Evolutionary conservation across 495 filamentous ascomycete species (phyloP).

Genomic region (Aspergillus bertholletiae): DNA sequence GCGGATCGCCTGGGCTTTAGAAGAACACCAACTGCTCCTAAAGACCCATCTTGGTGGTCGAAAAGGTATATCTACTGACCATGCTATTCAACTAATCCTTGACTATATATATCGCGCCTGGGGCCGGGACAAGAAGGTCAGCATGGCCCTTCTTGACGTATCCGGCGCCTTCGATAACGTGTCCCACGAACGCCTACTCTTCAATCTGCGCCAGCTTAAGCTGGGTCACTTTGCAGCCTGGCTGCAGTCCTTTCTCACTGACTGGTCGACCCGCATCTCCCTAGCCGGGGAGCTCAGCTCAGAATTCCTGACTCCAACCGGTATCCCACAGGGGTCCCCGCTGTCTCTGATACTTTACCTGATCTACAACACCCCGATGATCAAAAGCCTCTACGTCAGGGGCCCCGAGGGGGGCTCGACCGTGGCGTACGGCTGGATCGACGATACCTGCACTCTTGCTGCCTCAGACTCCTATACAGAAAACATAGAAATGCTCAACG

Average conservation of each 20-base stretch:
- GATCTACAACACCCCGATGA: constrained; percentile 17
- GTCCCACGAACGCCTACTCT: constrained; percentile 14
- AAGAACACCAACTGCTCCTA: constrained; percentile 20
- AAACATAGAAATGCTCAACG: constrained; percentile 3
- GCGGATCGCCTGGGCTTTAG: constrained; percentile 17
- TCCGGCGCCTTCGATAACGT: constrained; percentile 20
- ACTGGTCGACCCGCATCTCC: constrained; percentile 7
- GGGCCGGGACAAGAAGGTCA: constrained; percentile 6
- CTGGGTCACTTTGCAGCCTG: constrained; percentile 5
- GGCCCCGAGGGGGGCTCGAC: background rate
- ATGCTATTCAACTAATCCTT: constrained; percentile 19
- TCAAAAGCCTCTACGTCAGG: too few relatives aligned
- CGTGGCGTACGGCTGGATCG: constrained; percentile 11
- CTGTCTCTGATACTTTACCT: constrained; percentile 24
- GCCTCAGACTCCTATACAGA: background rate
- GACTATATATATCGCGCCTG: constrained; percentile 15
- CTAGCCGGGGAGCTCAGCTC: constrained; percentile 5
- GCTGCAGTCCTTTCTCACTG: constrained; percentile 9
- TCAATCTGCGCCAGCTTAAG: constrained; percentile 17
- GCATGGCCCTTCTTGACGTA: constrained; percentile 17
- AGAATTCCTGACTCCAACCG: background rate
- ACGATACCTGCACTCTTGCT: constrained; percentile 13
- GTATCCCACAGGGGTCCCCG: constrained; percentile 20
- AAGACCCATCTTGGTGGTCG: constrained; percentile 19
- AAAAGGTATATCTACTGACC: constrained; percentile 13